Base-by-base conservation (phyloP, 2,329 filamentous ascomycete genomes). In the Botrytis pseudocinerea region DNA sequence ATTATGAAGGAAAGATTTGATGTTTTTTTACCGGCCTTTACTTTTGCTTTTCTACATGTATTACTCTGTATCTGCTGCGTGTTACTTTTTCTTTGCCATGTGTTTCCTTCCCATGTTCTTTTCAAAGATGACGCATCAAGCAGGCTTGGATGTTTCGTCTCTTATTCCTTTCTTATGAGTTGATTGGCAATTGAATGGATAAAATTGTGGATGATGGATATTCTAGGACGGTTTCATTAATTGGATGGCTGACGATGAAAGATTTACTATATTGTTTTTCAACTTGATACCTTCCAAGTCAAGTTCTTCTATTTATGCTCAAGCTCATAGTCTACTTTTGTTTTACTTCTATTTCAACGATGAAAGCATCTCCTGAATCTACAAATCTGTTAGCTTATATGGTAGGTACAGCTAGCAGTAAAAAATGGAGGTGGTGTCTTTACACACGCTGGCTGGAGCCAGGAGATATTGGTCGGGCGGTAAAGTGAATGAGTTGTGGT, bases 1-100 rank as follows among this genome's bases (percentile, higher is more conserved):
- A 69, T 61, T 69, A 69, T 69, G 66, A 69, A 35, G 51, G 66
- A 46, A 38, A 35, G 51, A 60, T 22, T 61, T 61, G 8, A 46
- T 42, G 16, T 46, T 69, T 46, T 32, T 40, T 69, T 28, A n/a
- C 51, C 14, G 32, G 51, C 12, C 61, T 69, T 60, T 69, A 6
- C 40, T 18, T 69, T 69, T 44, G 12, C 38, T 69, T 69, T 68
- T 42, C 48, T 42, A 38, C 48, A 51, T 68, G 48, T 68, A 68
- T 5, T 68, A 28, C 57, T 57, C 16, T 68, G 48, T 68, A 51
- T 66, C 8, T 57, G 46, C 25, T 57, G 25, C 35, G 35, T 25
- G n/a, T 51, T 22, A 20, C 12, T 65, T 48, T 54, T n/a, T 28
- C 46, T 68, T 54, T 54, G 25, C 35, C 5, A 32, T 16, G 25